Evolutionary conservation across 225 moss, liverwort and hornwort genomes (phyloP).

Genomic region (Polytrichum commune): DNA sequence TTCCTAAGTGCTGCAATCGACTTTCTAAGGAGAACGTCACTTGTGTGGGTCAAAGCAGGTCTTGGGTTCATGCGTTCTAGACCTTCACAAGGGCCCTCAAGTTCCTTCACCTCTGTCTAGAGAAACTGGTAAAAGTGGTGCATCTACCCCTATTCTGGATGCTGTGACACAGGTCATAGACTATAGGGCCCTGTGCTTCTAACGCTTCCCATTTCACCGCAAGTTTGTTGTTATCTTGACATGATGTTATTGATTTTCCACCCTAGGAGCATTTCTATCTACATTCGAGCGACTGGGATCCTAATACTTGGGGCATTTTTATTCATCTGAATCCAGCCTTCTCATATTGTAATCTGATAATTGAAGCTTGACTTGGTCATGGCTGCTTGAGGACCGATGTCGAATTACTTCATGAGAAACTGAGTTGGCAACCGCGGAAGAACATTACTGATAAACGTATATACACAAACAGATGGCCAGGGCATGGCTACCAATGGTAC

Average conservation of each 20-base stretch:
- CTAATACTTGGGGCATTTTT: not conserved
- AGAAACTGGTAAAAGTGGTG: too few species aligned
- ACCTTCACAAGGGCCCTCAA: not conserved
- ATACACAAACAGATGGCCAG: conserved; percentile 2
- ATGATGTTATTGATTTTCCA: not conserved
- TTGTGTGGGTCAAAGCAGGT: conserved; percentile 2
- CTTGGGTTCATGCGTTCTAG: conserved; percentile 4
- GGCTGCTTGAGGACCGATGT: not conserved
- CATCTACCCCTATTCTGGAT: too few species aligned
- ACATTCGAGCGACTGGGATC: not conserved
- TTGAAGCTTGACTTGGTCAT: not conserved
- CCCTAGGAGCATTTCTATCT: not conserved
- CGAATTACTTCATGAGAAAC: not conserved
- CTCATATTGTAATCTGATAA: not conserved
- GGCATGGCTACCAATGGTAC: not conserved
- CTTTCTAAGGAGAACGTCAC: not conserved
- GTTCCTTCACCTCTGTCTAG: too few species aligned
- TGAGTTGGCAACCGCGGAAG: not conserved
- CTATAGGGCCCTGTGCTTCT: not conserved
- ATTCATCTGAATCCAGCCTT: not conserved
- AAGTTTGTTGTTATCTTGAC: not conserved
- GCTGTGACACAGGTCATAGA: too few species aligned
- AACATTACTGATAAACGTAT: not conserved
- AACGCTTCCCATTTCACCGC: not conserved
- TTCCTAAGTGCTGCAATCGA: not conserved